phyloP scores from a whole-genome alignment of 2,329 filamentous ascomycete species.

The Clonostachys chloroleuca region DNA sequence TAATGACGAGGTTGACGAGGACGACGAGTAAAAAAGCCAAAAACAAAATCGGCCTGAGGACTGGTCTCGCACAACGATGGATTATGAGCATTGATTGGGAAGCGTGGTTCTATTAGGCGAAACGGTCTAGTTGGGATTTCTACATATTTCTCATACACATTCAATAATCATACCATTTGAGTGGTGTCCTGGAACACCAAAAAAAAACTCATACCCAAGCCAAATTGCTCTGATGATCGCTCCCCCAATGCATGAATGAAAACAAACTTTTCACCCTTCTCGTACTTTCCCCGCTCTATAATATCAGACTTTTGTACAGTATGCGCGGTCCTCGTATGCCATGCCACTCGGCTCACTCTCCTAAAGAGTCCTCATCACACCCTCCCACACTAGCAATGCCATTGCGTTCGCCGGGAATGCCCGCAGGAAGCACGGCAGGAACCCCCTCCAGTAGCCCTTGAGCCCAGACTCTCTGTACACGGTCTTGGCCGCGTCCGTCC shows the following conservation, averaged over 20 bases:
- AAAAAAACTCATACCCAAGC: no score
- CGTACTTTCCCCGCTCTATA: background rate
- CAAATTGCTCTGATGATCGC: no score
- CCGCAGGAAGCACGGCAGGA: slow-evolving; percentile 86
- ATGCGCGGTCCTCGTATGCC: background rate
- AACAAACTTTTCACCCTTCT: background rate
- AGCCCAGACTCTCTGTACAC: slow-evolving; percentile 74
- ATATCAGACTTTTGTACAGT: background rate
- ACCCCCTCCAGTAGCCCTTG: slow-evolving; percentile 88
- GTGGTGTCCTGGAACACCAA: background rate
- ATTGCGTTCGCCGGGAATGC: slow-evolving; percentile 96
- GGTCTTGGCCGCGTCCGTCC: slow-evolving; percentile 74
- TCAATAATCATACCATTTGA: slow-evolving; percentile 4
- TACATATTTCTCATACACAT: background rate
- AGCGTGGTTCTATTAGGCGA: background rate
- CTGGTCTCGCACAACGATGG: background rate
- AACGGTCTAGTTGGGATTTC: background rate
- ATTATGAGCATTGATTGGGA: background rate
- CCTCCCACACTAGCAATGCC: slow-evolving; percentile 90
- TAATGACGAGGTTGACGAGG: slow-evolving; percentile 95
- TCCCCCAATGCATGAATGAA: no score
- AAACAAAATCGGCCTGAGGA: background rate
- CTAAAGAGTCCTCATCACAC: slow-evolving; percentile 69
- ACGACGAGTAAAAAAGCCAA: slow-evolving; percentile 77
- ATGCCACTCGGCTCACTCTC: slow-evolving; percentile 11